These are phyloP conservation scores for Myotisia sp. DNA, from an alignment of 2,329 filamentous ascomycete species.

Conservation along the genomic window DNA sequence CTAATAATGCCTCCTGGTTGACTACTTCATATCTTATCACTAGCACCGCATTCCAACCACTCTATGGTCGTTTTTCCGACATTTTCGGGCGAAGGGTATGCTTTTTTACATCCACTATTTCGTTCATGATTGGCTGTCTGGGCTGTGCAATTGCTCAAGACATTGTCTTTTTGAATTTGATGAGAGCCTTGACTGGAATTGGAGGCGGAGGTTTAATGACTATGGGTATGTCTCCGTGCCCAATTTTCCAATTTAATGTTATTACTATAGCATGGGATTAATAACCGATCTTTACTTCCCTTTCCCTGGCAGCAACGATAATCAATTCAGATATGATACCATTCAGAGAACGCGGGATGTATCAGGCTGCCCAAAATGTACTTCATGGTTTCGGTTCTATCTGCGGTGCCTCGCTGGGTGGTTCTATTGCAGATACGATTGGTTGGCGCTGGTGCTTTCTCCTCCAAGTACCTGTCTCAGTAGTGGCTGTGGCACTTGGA, in stretches of 20 bases:
- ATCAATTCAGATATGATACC: conserved; percentile 54
- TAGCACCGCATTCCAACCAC: conserved; percentile 59
- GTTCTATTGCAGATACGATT: conserved; percentile 26
- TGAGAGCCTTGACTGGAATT: conserved; percentile 55
- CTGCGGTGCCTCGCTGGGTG: conserved; percentile 26
- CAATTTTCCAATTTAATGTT: too few relatives aligned
- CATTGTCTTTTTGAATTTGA: conserved; percentile 57
- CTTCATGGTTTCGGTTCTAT: conserved; percentile 25
- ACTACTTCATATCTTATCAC: conserved; percentile 67
- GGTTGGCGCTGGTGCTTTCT: conserved; percentile 33
- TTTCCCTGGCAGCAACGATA: conserved; percentile 53
- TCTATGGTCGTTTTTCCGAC: conserved; percentile 61
- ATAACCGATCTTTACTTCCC: too few relatives aligned
- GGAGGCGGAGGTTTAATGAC: conserved; percentile 59
- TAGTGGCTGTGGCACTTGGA: conserved; percentile 16
- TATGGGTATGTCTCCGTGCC: conserved; percentile 44
- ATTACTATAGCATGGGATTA: too few relatives aligned
- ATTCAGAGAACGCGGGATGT: conserved; percentile 44
- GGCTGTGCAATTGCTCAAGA: conserved; percentile 58
- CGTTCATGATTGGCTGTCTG: conserved; percentile 51
- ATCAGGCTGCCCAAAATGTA: conserved; percentile 31
- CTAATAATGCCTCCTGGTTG: conserved; percentile 69
- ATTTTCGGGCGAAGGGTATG: conserved; percentile 55
- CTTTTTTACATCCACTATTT: conserved; percentile 46
- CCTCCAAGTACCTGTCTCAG: conserved; percentile 37